Percentiles rank a stretch among this genome's conserved stretches.
Conservation (phyloP, 345 rosid species). For the sweet orange (Citrus sinensis) region DNA sequence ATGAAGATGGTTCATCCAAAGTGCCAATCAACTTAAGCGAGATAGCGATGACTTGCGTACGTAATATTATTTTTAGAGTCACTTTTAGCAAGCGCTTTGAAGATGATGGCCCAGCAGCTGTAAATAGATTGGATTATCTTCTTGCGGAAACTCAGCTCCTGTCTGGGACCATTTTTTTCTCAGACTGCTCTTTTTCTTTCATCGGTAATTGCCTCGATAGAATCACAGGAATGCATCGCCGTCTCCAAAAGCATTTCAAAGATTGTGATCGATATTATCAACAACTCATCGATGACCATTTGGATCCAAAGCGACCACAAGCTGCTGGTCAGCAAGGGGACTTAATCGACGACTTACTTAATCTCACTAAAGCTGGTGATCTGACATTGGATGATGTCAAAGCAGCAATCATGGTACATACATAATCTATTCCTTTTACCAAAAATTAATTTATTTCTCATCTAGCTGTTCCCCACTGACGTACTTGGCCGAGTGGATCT, state of each 20-base stretch:
- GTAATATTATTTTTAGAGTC: constrained; percentile 27
- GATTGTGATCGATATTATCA: constrained; percentile 39
- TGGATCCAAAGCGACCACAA: no score
- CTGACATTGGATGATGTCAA: no score
- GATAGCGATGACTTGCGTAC: constrained; percentile 20
- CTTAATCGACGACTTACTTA: no score
- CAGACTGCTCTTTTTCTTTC: background rate
- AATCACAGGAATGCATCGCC: constrained; percentile 23
- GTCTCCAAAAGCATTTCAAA: constrained; percentile 30
- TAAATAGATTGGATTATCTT: constrained; percentile 18
- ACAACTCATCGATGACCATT: constrained; percentile 38
- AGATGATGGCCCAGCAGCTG: constrained; percentile 20
- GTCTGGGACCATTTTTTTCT: no score
- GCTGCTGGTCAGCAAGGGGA: no score
- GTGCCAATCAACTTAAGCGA: constrained; percentile 22
- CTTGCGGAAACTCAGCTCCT: constrained; percentile 23
- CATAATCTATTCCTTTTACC: no score
- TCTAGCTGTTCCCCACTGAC: no score
- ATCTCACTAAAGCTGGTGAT: no score
- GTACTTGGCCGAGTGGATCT: no score
- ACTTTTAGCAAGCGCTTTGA: constrained; percentile 41
- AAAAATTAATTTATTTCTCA: no score
- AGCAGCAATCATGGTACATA: no score
- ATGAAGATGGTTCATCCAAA: background rate
- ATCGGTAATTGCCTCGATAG: no score